Evolutionary conservation across 306 rosid species (phyloP).

Genomic region (Rubus parviflorus): DNA sequence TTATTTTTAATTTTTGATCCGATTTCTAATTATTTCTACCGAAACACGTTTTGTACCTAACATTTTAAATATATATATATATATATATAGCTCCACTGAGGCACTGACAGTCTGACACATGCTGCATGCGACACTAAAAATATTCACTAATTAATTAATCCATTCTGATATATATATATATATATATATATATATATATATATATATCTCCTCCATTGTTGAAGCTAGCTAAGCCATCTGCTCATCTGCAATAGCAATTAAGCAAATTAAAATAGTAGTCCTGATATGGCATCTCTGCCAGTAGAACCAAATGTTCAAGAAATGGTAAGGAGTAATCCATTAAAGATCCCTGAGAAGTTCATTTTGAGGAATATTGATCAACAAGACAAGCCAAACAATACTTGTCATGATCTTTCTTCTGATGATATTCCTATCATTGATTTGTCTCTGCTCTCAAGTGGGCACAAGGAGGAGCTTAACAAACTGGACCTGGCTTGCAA

Average conservation of each 20-base stretch:
- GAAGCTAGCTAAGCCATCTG: no score
- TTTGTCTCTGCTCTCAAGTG: constrained; percentile 32
- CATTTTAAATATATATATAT: not conserved
- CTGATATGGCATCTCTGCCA: constrained; percentile 15
- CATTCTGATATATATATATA: not conserved
- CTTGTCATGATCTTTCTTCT: constrained; percentile 31
- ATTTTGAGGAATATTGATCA: constrained; percentile 12
- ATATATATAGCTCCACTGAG: not conserved
- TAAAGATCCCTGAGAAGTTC: constrained; percentile 32
- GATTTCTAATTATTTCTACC: no score
- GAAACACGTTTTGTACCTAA: not conserved
- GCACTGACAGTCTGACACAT: no score
- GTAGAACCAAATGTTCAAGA: constrained; percentile 43
- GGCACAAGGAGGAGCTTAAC: constrained; percentile 27
- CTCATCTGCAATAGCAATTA: no score
- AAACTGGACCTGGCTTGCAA: constrained; percentile 43
- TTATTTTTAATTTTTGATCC: not conserved
- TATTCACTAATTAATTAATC: not conserved
- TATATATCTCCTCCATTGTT: no score
- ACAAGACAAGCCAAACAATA: constrained; percentile 23
- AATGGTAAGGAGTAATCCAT: constrained; percentile 29
- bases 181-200: no score
- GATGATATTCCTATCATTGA: constrained; percentile 34
- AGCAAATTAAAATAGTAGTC: not conserved
- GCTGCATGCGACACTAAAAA: not conserved